Base-by-base conservation (phyloP, 78 protist species). In the Blattamonas nauphoetae region DNA sequence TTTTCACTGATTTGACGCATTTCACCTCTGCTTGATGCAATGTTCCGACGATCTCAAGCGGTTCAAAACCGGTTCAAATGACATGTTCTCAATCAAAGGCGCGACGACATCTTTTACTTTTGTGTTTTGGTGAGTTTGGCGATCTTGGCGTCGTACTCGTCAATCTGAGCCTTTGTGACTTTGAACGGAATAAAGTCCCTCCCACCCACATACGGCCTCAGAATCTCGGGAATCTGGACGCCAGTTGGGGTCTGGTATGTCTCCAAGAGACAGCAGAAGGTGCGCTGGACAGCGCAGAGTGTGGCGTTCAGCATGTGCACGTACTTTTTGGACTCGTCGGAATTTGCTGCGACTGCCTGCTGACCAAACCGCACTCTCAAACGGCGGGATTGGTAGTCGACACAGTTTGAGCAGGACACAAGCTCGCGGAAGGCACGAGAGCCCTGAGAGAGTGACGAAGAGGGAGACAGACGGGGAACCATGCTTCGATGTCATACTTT, bases 391-490 rank as follows among this genome's bases (percentile, higher is more conserved):
- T 88, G 91, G 94, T 96, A 99, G 92, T 97, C 99, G 36, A 97
- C 95, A 94, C 99, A 99, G 94, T 99, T 99, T 83, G 99, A 97
- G 95, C 99, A 96, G 34, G 99, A 97, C 63, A 97, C 99, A 34
- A 98, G 93, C 90, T 98, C 99, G 42, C 99, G 93, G 95, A 71
- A 97, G 11, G 91, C 89, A 29, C 90, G 92, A 86, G 91, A 90
- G 84, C 94, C 96, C n/a, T n/a, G n/a, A n/a, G n/a, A n/a, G n/a
- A n/a, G n/a, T n/a, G n/a, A n/a, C n/a, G n/a, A n/a, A n/a, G n/a
- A n/a, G n/a, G n/a, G n/a, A n/a, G n/a, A n/a, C n/a, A n/a, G n/a
- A n/a, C n/a, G 11, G 99, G 99, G 97, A 99, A 99, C 97, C 97
- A 97, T 33, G 96, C 98, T 91, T 99, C 99, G 4, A 99, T 90